A percentile compares a stretch with the other conserved stretches of the same genome.
These are phyloP conservation scores for Carex sylvatica DNA, from an alignment of 202 grass and related monocot genomes.

Conservation along the genomic window DNA sequence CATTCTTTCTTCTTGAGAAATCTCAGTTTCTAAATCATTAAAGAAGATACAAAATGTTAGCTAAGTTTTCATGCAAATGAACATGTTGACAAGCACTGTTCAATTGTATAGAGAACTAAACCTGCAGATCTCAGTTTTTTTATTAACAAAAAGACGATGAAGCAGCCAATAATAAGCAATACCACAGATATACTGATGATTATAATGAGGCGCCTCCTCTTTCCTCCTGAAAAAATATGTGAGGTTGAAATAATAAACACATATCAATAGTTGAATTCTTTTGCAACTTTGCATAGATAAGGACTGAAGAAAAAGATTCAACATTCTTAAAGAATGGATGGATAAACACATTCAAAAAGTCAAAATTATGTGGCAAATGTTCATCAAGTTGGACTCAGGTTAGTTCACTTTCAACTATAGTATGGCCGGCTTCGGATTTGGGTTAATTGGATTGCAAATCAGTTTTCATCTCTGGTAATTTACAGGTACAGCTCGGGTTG, in stretches of 20 bases:
- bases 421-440: too few relatives aligned
- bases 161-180: conserved; percentile 38
- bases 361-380: neutral
- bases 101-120: neutral
- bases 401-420: too few relatives aligned
- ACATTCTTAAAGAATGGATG: neutral
- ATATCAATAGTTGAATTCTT: neutral
- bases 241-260: neutral
- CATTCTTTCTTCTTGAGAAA: neutral
- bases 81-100: neutral
- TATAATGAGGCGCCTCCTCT: neutral
- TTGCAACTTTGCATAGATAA: neutral
- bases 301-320: neutral
- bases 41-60: neutral
- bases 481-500: too few relatives aligned
- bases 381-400: neutral
- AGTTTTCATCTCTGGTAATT: too few relatives aligned
- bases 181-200: too few relatives aligned
- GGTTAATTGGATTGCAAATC: too few relatives aligned
- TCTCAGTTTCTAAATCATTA: neutral
- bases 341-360: too few relatives aligned
- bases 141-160: conserved; percentile 44
- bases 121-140: conserved; percentile 44
- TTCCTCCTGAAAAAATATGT: neutral
- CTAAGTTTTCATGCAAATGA: neutral